Percentiles rank a stretch among this genome's conserved stretches.
Evolutionary conservation across 345 rosid species (phyloP).

Genomic region (Rhodamnia argentea): DNA sequence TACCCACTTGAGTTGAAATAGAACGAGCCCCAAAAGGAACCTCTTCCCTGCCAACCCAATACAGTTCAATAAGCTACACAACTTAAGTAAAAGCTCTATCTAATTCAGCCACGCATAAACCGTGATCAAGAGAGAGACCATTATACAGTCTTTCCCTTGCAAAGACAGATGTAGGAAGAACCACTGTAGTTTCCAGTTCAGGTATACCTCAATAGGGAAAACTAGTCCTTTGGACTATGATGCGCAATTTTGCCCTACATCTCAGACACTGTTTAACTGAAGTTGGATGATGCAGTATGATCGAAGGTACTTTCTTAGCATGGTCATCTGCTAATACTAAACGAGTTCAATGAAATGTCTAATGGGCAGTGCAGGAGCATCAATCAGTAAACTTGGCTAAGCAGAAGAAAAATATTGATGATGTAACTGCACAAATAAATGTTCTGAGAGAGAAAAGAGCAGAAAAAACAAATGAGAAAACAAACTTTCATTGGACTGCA

Average conservation of each 20-base stretch:
- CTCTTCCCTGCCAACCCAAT: conserved; percentile 51
- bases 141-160: neutral
- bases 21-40: conserved; percentile 56
- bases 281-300: neutral
- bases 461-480: neutral
- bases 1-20: conserved; percentile 91
- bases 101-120: neutral
- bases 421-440: neutral
- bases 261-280: neutral
- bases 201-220: neutral
- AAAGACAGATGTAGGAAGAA: neutral
- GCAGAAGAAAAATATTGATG: neutral
- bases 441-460: neutral
- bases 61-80: neutral
- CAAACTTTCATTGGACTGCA: neutral
- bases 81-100: neutral
- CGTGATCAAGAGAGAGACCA: neutral
- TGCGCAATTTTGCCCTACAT: neutral
- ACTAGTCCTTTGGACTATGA: neutral
- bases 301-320: neutral
- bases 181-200: neutral
- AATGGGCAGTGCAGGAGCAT: fast-evolving
- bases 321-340: neutral
- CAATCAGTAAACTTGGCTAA: neutral
- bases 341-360: neutral